Base-by-base conservation (phyloP, 192 early-diverging fungal genomes). In the Coemansia sp. region DNA sequence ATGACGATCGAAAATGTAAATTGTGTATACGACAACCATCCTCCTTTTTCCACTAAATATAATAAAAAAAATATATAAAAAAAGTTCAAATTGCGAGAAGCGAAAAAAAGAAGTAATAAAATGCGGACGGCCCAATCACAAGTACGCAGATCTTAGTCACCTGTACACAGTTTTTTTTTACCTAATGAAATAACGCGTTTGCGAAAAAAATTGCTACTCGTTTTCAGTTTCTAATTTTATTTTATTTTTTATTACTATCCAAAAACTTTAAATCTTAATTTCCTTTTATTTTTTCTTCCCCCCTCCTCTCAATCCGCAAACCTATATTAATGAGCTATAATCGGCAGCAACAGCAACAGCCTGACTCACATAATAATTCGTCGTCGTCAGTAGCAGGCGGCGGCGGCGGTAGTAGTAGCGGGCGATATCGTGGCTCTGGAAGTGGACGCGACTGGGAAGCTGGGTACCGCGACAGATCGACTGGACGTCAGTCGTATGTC, bases 1-100 rank as follows among this genome's bases (percentile, higher is more conserved):
- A 79, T 95, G 93, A 12, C 93, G 86, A 86, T 98, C 95, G 80
- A 98, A 98, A 65, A 98, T 94, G 77, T 95, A 94, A 33, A 97
- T 81, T 72, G 90, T 91, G 88, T 95, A 90, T 47, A 97, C 92
- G 76, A 89, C 31, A 65, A 73, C 73, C 79, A 75, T 81, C 40
- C 16, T 63, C 40, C 27, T 27, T 27, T 24, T 27, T 27, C 27
- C 27, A 27, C 27, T 27, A 1, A 36, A 3, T 36, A 5, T 38
- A 33, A n/a, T 6, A 50, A 50, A 20, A 53, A 65, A 47, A 44
- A 20, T 22, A 20, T 34, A 7, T 36, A 29, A 18, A 38, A 66
- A 52, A 62, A 49, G n/a, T 11, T 66, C 57, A 1, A 22, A 18
- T 49, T 8, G 16, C 7, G 9, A 22, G n/a, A 22, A 3, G n/a